Evolutionary conservation across 2,329 filamentous ascomycete species (phyloP), one percentile per base, ranked within the genome.

Genomic region (Plenodomus tracheiphilus): DNA sequence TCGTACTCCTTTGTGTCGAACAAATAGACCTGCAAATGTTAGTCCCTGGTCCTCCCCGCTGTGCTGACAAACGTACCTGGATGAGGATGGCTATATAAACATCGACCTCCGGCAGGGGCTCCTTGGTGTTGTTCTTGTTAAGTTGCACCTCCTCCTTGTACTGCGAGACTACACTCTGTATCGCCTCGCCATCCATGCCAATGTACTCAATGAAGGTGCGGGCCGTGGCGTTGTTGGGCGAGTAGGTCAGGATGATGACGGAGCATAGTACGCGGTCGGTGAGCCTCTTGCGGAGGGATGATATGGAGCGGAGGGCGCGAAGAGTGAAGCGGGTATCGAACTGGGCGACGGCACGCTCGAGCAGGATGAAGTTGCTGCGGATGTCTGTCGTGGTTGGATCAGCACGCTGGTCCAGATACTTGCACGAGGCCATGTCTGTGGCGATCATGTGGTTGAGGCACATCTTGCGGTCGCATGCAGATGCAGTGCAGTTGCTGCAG

Each of bases 271-370:
- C 86, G 62, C 93, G 89, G 49, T 89, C 83, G 13, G 87, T 89
- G 61, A 96, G 82, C 60, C 90, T 85, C 81, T 97, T 97, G 73
- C 94, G 91, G 72, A 97, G 86, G 46, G 91, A 92, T 35, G 94
- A 96, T 77, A 97, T 96, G 64, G 92, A 96, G 66, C 94, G 88
- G 57, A 99, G 84, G 54, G 94, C 94, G 70, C 94, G 85, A 57
- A 99, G 87, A 48, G 93, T 91, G 77, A 97, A 99, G 79, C 94
- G 87, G 51, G 92, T 85, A 76, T 99, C 94, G 74, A 97, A 99
- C 65, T 95, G 85, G 58, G 86, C 82, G 58, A 99, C 93, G 59
- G 92, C 94, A 67, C 91, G 88, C 69, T 97, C 92, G 68, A 99
- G 83, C 58, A 99, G 83, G 43, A 85, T 84, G 71, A 97, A 97